Evolutionary conservation across 2,329 filamentous ascomycete genomes (phyloP), one percentile per base, ranked within the genome.

Genomic region (Dactylellina leptospora): DNA sequence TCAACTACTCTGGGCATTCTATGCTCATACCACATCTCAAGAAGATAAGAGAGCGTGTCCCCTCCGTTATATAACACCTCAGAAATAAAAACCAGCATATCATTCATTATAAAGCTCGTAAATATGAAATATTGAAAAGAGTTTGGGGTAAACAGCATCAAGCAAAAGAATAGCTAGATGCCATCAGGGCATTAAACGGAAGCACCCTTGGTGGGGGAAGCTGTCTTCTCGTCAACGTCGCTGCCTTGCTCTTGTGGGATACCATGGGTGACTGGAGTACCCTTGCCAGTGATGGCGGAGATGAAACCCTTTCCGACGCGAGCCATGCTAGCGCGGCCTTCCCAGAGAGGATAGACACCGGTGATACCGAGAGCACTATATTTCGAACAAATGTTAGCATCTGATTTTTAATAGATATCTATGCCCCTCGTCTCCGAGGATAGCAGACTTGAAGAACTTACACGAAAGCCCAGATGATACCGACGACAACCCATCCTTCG

Each of bases 391-490:
- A n/a, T n/a, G n/a, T n/a, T n/a, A n/a, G n/a, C n/a, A n/a, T n/a
- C n/a, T n/a, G n/a, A n/a, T n/a, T n/a, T n/a, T n/a, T n/a, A n/a
- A n/a, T n/a, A n/a, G n/a, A n/a, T n/a, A n/a, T n/a, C n/a, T n/a
- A n/a, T n/a, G n/a, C n/a, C n/a, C n/a, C n/a, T n/a, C n/a, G n/a
- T n/a, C n/a, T n/a, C n/a, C n/a, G n/a, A n/a, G n/a, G n/a, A n/a
- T n/a, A n/a, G n/a, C n/a, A n/a, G n/a, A n/a, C n/a, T n/a, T n/a
- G 16, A 18, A 10, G 18, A 47, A 63, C 66, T 59, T 74, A 2
- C 87, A 90, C 76, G 85, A 86, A 78, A 92, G 92, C 75, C 91
- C 91, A 95, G 42, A 93, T 82, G 60, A 95, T 90, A 8, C 88
- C 89, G 6, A 91, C 86, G 0, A 86, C 84, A 9, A 92, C 86